phyloP scores from a whole-genome alignment of 495 filamentous ascomycete species.

The Sporormia fimetaria region DNA sequence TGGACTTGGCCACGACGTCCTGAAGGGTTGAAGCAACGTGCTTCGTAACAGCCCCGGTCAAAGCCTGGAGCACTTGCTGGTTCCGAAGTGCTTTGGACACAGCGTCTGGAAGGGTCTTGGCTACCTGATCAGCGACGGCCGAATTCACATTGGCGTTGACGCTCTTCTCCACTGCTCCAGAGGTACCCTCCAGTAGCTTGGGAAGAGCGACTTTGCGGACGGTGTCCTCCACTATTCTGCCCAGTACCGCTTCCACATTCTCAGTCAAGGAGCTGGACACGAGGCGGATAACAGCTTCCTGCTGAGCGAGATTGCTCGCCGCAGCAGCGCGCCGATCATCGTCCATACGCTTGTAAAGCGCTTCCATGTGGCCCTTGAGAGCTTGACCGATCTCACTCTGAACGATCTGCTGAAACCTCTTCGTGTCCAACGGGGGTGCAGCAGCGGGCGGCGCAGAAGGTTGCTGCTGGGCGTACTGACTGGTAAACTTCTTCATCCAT shows the following conservation, averaged over 20 bases:
- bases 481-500: conserved; percentile 16
- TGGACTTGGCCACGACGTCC: conserved; percentile 46
- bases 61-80: conserved; percentile 52
- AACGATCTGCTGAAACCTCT: conserved; percentile 45
- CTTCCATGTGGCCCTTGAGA: conserved; percentile 46
- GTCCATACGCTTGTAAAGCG: conserved; percentile 50
- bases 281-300: conserved; percentile 70
- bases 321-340: conserved; percentile 54
- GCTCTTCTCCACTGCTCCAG: conserved; percentile 47
- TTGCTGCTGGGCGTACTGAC: conserved; percentile 11
- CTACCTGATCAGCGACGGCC: conserved; percentile 29
- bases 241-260: conserved; percentile 53
- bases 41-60: conserved; percentile 59
- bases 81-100: conserved; percentile 54
- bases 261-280: conserved; percentile 80
- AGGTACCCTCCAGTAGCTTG: conserved; percentile 38
- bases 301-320: conserved; percentile 54
- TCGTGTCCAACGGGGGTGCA: conserved; percentile 33
- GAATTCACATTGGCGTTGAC: conserved; percentile 46
- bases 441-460: conserved; percentile 27
- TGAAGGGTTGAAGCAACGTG: conserved; percentile 58
- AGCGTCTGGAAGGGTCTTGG: conserved; percentile 35
- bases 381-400: conserved; percentile 45
- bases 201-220: conserved; percentile 31
- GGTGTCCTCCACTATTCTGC: conserved; percentile 15